Conservation (phyloP, 306 rosid genomes). For the Hippophae rhamnoides region DNA sequence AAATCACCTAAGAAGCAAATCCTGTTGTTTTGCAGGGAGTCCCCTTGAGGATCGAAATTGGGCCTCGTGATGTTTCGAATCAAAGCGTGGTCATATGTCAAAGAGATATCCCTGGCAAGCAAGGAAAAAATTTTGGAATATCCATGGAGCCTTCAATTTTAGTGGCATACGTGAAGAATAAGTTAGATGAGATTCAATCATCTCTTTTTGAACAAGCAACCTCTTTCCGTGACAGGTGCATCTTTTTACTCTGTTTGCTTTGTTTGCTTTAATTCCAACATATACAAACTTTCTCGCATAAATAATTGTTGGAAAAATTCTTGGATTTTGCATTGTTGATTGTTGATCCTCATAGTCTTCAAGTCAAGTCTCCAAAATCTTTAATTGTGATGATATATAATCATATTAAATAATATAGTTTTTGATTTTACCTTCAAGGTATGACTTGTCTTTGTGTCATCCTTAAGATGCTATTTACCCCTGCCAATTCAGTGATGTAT, state of each 20-base stretch:
- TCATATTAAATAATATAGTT: too few species aligned
- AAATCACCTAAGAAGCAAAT: constrained; percentile 9
- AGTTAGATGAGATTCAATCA: constrained; percentile 75
- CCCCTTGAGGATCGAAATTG: constrained; percentile 92
- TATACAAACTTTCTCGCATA: too few species aligned
- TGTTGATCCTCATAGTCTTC: too few species aligned
- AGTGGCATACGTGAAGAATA: constrained; percentile 66
- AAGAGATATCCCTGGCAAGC: constrained; percentile 96
- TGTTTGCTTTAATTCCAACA: background rate
- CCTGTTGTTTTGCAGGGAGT: constrained; percentile 63
- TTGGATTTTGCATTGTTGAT: too few species aligned
- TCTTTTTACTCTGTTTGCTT: constrained; percentile 10
- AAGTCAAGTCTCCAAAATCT: too few species aligned
- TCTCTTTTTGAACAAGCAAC: constrained; percentile 58
- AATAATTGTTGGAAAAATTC: too few species aligned
- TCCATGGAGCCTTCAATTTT: constrained; percentile 75
- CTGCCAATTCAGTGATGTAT: too few species aligned
- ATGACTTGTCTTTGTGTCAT: too few species aligned
- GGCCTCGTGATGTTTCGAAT: constrained; percentile 89
- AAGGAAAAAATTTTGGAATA: constrained; percentile 86
- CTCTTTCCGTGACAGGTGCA: constrained; percentile 78
- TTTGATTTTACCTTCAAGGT: too few species aligned
- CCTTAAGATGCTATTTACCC: too few species aligned
- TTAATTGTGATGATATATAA: too few species aligned
- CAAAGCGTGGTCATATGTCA: constrained; percentile 77